Base-by-base conservation (phyloP, 495 filamentous ascomycete species). In the Pyrenopolyporus hunteri region DNA sequence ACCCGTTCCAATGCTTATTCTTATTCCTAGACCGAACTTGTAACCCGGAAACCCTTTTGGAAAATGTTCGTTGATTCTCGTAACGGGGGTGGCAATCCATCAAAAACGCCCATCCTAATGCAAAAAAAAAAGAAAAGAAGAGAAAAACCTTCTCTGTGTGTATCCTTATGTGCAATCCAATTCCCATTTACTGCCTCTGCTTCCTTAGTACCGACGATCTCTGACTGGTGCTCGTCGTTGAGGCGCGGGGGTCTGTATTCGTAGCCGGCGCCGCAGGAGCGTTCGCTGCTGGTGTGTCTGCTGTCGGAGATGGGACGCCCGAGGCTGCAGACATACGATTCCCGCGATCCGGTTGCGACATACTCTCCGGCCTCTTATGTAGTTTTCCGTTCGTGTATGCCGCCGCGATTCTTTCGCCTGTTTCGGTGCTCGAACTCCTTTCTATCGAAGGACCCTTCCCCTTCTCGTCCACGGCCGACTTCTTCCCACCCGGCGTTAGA, bases 351-450 rank as follows among this genome's bases (percentile, higher is more conserved):
- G 47, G 14, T n/a, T 22, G 35, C 20, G 32, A 51, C 13, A 52
- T 19, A 14, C 55, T 55, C 10, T 52, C 52, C 0, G 54, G 36
- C 17, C 48, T 54, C 23, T 55, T 64, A 7, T 59, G 61, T 35
- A 59, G n/a, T 6, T 11, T 59, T n/a, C 54, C 17, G 14, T 48
- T 44, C 11, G 42, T 3, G 19, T 64, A 64, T 9, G 10, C 61
- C 2, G 44, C 17, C 6, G 49, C 49, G 3, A 65, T 59, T 39
- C 57, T 65, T 46, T 65, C 62, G 29, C 62, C 62, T 10, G 50
- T 59, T 1, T 65, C 62, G n/a, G 56, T 52, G 22, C 56, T 65
- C 31, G 56, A 65, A 22, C 56, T 59, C 13, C 56, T 37, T 10
- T 65, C 62, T 45, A 48, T 52, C 13, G 50, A 56, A 16, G 47